A percentile compares a stretch with the other conserved stretches of the same genome.
These are phyloP conservation scores for Acanthamoeba triangularis DNA, from an alignment of 208 protist species.

Conservation along the genomic window DNA sequence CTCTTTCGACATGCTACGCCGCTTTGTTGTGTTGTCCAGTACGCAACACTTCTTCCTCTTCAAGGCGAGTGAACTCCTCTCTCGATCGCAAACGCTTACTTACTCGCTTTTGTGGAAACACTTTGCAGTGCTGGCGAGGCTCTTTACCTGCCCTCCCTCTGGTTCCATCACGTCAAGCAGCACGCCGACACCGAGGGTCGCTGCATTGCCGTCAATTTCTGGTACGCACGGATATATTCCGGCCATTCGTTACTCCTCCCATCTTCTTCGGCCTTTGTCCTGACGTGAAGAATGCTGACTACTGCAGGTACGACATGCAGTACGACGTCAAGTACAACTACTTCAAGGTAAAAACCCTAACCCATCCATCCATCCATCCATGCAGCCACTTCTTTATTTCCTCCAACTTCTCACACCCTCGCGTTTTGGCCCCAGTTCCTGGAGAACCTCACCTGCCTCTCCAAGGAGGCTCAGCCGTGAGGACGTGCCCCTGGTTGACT, in stretches of 20 bases:
- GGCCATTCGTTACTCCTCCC: too few relatives aligned
- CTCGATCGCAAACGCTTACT: not conserved
- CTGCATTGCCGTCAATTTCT: conserved; percentile 83
- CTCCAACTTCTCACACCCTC: not conserved
- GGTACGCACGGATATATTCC: too few relatives aligned
- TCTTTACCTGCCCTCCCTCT: conserved; percentile 87
- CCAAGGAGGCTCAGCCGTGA: not conserved
- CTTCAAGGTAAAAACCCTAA: conserved; percentile 25
- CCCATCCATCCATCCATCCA: too few relatives aligned
- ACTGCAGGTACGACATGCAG: conserved; percentile 74
- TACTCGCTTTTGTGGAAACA: not conserved
- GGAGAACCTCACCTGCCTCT: not conserved
- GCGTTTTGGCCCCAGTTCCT: not conserved
- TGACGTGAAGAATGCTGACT: too few relatives aligned
- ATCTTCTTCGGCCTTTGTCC: too few relatives aligned
- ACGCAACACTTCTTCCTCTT: not conserved
- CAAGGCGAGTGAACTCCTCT: not conserved
- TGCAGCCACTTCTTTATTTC: not conserved
- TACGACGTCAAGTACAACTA: conserved; percentile 80
- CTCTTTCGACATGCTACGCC: conserved; percentile 58
- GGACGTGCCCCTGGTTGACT: too few relatives aligned
- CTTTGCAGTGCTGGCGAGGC: conserved; percentile 80
- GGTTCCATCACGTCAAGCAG: conserved; percentile 86
- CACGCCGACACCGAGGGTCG: conserved; percentile 63
- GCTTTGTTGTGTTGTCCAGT: conserved; percentile 21